These are phyloP conservation scores for Colletotrichum sp. DNA, from an alignment of 2,329 filamentous ascomycete species.

Conservation along the genomic window DNA sequence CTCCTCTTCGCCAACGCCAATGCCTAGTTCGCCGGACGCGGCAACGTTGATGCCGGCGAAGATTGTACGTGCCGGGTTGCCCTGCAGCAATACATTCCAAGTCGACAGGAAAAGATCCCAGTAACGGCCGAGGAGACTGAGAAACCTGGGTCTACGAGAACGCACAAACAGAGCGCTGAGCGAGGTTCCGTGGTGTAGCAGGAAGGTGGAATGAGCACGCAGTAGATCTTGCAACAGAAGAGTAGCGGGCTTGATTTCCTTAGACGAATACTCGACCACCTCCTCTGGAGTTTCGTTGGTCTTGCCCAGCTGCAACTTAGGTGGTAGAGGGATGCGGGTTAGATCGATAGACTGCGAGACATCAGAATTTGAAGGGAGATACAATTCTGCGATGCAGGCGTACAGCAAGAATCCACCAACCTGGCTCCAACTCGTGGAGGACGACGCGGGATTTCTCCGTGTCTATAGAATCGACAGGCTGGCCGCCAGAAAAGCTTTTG, in stretches of 20 bases:
- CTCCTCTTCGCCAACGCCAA: conserved; percentile 95
- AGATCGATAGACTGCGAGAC: conserved; percentile 74
- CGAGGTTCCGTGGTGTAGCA: conserved; percentile 84
- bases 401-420: conserved; percentile 96
- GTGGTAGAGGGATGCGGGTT: conserved; percentile 71
- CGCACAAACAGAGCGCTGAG: conserved; percentile 73
- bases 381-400: conserved; percentile 44
- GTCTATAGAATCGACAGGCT: conserved; percentile 83
- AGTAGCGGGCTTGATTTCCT: conserved; percentile 84
- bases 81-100: conserved; percentile 91
- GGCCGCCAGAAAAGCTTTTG: conserved; percentile 81
- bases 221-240: conserved; percentile 82
- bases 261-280: conserved; percentile 80
- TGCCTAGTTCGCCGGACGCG: conserved; percentile 86
- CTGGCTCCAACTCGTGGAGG: conserved; percentile 83
- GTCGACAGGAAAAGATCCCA: conserved; percentile 75
- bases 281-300: conserved; percentile 45
- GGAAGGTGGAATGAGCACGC: conserved; percentile 82
- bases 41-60: conserved; percentile 88
- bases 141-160: conserved; percentile 71
- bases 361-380: neutral
- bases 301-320: conserved; percentile 49
- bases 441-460: conserved; percentile 88
- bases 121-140: conserved; percentile 75
- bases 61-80: conserved; percentile 81